Percentiles rank a stretch among this genome's conserved stretches.
Conservation (phyloP, 345 rosid species). For the Syzygium jambos region DNA sequence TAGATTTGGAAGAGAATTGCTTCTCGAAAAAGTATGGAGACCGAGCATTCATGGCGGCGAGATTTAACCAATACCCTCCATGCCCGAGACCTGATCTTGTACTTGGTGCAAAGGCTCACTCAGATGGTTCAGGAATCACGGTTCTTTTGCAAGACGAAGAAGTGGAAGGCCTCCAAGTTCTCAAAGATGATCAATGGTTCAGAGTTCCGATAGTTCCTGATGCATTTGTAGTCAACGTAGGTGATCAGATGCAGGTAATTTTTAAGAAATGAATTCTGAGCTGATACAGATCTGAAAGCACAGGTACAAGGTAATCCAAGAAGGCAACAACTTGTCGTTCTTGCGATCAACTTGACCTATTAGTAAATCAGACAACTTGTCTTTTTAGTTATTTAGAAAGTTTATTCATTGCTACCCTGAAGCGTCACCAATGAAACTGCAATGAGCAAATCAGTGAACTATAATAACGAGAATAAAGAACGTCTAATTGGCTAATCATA, state of each 20-base stretch:
- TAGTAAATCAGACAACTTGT: no score
- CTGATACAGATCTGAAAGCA: background rate
- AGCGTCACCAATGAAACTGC: background rate
- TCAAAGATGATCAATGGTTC: slow-evolving; percentile 18
- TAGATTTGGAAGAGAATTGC: slow-evolving; percentile 14
- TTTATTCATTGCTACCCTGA: no score
- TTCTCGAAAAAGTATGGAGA: slow-evolving; percentile 16
- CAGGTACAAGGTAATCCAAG: background rate
- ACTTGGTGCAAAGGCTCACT: slow-evolving; percentile 26
- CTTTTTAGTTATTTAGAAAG: background rate
- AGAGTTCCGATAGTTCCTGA: slow-evolving; percentile 11
- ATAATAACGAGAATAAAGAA: background rate
- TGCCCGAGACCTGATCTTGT: slow-evolving; percentile 19
- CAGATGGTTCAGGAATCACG: slow-evolving; percentile 26
- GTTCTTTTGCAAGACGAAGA: slow-evolving; percentile 21
- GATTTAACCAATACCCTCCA: slow-evolving; percentile 24
- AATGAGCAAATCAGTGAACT: background rate
- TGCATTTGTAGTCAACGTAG: slow-evolving; percentile 20
- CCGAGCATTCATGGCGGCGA: slow-evolving; percentile 6
- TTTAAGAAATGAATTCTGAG: background rate
- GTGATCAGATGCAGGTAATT: slow-evolving; percentile 3
- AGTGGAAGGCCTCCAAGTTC: slow-evolving; percentile 21
- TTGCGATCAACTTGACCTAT: background rate
- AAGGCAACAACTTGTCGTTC: background rate
- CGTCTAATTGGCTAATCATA: background rate